phyloP scores from a whole-genome alignment of 805 yeast species.

The Ascoidea asiatica region DNA sequence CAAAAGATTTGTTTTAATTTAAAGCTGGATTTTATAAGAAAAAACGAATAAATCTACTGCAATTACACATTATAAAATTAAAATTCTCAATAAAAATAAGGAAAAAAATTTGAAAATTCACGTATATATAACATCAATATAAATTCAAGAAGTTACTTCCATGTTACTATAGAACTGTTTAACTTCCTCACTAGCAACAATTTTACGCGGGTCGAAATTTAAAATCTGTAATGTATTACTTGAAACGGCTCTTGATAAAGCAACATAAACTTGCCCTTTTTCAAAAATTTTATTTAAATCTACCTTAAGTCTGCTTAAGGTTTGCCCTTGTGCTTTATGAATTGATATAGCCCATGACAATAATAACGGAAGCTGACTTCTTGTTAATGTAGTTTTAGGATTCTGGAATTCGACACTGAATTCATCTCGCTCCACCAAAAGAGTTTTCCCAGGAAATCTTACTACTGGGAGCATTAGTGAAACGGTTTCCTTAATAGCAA shows the following conservation, averaged over 20 bases:
- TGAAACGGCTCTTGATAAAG: slow-evolving; percentile 78
- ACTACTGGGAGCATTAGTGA: background rate
- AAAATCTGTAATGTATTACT: slow-evolving; percentile 73
- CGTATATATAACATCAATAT: no score
- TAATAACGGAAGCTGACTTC: slow-evolving; percentile 76
- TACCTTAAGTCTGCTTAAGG: slow-evolving; percentile 62
- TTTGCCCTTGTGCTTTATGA: slow-evolving; percentile 93
- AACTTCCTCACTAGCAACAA: slow-evolving; percentile 62
- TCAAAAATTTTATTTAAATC: slow-evolving; percentile 71
- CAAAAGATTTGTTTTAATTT: no score
- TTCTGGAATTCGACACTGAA: background rate
- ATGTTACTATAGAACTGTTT: slow-evolving; percentile 58
- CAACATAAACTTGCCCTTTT: slow-evolving; percentile 93
- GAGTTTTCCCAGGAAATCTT: no score
- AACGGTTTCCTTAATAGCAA: no score
- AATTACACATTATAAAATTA: no score
- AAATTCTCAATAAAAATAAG: no score
- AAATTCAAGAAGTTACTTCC: no score
- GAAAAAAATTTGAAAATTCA: no score
- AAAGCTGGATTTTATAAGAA: no score
- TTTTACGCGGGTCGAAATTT: slow-evolving; percentile 52
- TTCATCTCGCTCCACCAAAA: background rate
- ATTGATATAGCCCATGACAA: slow-evolving; percentile 96
- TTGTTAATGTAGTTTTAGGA: slow-evolving; percentile 6
- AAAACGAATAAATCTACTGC: no score